Percentiles rank a stretch among this genome's conserved stretches.
Conservation (phyloP, 805 yeast species). For the Candida berthetii region DNA sequence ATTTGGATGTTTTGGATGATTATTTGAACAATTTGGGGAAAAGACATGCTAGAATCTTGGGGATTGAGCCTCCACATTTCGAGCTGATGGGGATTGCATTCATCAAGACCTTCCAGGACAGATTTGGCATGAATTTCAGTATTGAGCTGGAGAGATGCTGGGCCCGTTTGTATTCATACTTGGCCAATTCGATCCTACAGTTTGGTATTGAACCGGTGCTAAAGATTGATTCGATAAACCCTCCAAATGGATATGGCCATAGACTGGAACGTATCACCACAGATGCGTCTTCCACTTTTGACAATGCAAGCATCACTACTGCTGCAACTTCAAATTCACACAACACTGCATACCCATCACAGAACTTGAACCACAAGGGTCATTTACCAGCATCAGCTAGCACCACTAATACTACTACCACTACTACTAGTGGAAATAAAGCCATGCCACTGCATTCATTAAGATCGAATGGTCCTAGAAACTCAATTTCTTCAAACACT, state of each 20-base stretch:
- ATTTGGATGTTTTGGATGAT: slow-evolving; percentile 49
- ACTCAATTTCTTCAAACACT: not conserved
- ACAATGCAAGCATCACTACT: not conserved
- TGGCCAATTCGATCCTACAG: slow-evolving; percentile 62
- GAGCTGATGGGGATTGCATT: slow-evolving; percentile 72
- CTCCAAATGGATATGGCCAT: not conserved
- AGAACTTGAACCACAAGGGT: not conserved
- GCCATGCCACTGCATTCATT: no score
- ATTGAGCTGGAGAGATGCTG: slow-evolving; percentile 62
- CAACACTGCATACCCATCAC: not conserved
- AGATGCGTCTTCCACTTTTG: not conserved
- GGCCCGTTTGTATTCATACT: slow-evolving; percentile 62
- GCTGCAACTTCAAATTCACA: not conserved
- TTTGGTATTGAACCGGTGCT: slow-evolving; percentile 35
- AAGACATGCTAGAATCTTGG: slow-evolving; percentile 68
- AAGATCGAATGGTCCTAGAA: no score
- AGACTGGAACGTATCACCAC: not conserved
- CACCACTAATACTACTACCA: not conserved
- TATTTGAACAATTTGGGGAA: slow-evolving; percentile 62
- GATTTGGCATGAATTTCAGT: slow-evolving; percentile 47
- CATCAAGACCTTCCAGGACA: slow-evolving; percentile 59
- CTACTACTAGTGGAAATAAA: no score
- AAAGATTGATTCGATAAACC: slow-evolving; percentile 19
- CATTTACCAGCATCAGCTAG: not conserved
- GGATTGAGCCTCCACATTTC: slow-evolving; percentile 62